These are phyloP conservation scores for Physcomitrellopsis africana DNA, from an alignment of 225 moss, liverwort and hornwort species.

Conservation along the genomic window DNA sequence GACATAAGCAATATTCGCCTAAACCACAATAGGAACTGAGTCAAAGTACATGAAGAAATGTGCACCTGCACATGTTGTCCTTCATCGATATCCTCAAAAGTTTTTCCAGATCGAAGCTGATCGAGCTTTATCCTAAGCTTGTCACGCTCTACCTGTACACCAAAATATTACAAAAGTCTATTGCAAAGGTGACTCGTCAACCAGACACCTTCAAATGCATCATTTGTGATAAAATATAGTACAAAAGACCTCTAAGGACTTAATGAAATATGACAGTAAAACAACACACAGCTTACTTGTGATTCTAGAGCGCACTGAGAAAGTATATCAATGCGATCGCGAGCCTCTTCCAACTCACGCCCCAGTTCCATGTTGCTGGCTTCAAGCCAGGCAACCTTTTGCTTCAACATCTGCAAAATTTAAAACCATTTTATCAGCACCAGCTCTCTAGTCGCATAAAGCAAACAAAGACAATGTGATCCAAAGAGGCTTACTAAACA, in stretches of 20 bases:
- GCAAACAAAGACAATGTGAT: background rate
- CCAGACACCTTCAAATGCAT: background rate
- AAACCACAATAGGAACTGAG: background rate
- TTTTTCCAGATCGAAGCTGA: slow-evolving; percentile 82
- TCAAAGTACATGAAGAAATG: slow-evolving; percentile 14
- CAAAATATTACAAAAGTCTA: slow-evolving; percentile 20
- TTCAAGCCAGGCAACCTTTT: slow-evolving; percentile 90
- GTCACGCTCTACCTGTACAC: slow-evolving; percentile 71
- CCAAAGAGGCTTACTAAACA: slow-evolving; percentile 8
- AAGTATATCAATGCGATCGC: slow-evolving; percentile 65
- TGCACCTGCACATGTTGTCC: slow-evolving; percentile 73
- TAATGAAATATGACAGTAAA: background rate
- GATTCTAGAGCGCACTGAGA: slow-evolving; percentile 72
- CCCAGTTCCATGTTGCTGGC: slow-evolving; percentile 81
- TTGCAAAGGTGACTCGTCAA: slow-evolving; percentile 25
- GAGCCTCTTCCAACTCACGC: slow-evolving; percentile 73
- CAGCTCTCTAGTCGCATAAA: background rate
- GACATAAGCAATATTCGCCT: background rate
- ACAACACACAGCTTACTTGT: slow-evolving; percentile 50
- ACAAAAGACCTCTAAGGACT: background rate
- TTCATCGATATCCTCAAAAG: slow-evolving; percentile 76
- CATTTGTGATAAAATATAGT: background rate
- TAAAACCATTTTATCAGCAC: slow-evolving; percentile 29
- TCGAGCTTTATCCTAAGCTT: slow-evolving; percentile 80
- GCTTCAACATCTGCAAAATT: slow-evolving; percentile 76